Evolutionary conservation across 805 yeast genomes (phyloP), one percentile per base, ranked within the genome.

Genomic region (Teunomyces lycoperdinae): DNA sequence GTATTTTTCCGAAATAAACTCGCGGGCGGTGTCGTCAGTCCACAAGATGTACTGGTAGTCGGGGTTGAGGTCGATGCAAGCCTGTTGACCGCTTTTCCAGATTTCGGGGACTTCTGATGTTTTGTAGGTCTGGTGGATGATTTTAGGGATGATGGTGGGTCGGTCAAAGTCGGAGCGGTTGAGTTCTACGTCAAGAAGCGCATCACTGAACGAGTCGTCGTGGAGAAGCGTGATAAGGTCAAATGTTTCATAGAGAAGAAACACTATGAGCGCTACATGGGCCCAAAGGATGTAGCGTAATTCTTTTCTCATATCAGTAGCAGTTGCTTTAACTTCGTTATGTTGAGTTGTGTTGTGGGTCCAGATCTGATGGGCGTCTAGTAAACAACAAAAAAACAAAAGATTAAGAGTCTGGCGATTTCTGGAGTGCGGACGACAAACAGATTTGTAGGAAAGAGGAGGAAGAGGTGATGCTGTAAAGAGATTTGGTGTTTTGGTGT

Each of bases 61-160:
- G 1, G 94, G 92, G 62, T 91, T 95, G 47, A 85, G 68, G 51
- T 86, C 87, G 36, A 81, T 76, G 62, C 96, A 89, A 24, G 80
- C 79, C 61, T 83, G 77, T 60, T 88, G 96, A 27, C 95, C 89
- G 5, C 76, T 78, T 50, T 71, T 73, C 97, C 97, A 91, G 42
- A 78, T 73, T 43, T 83, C 90, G 2, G 97, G 97, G 11, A 90
- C 80, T 16, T 83, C 78, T 10, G 71, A 76, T 16, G 88, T 86
- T 63, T 87, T 90, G 67, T 91, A 91, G 10, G 97, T 91, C 66
- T 91, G 97, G 63, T 91, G 97, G 47, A 91, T 89, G 62, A 90
- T 89, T 60, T 86, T 87, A 33, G 97, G 97, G 41, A 90, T 89
- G 33, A 85, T 62, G 50, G 76, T 77, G 8, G 83, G 81, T 48